These are phyloP conservation scores for Selenicereus undatus DNA, from an alignment of 148 eudicot genomes.

Conservation along the genomic window DNA sequence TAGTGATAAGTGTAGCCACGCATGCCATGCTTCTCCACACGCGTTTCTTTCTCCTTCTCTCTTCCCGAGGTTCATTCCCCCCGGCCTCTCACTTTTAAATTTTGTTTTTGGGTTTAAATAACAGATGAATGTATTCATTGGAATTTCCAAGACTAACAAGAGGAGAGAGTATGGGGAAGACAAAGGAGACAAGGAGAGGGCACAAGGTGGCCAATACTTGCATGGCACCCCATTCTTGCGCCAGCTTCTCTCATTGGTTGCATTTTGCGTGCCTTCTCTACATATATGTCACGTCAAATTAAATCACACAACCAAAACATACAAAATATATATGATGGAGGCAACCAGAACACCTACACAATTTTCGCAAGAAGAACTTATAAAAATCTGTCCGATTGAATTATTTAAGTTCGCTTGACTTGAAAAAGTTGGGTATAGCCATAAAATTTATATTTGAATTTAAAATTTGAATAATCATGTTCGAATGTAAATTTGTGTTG, in stretches of 20 bases:
- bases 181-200: not conserved
- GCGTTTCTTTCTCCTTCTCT: slow-evolving; percentile 19
- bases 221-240: slow-evolving; percentile 14
- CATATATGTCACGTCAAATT: not conserved
- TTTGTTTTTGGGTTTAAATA: too few species aligned
- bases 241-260: slow-evolving; percentile 17
- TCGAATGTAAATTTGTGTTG: too few species aligned
- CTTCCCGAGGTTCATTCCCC: not conserved
- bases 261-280: slow-evolving; percentile 2
- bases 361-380: too few species aligned
- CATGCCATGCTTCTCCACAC: slow-evolving; percentile 38
- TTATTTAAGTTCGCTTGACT: too few species aligned
- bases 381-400: too few species aligned
- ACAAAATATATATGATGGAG: too few species aligned
- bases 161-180: not conserved
- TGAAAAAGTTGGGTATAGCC: too few species aligned
- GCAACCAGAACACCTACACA: too few species aligned
- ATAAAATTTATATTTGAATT: too few species aligned
- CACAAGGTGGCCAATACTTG: slow-evolving; percentile 10
- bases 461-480: too few species aligned
- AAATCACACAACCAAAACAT: too few species aligned
- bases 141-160: not conserved
- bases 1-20: slow-evolving; percentile 41
- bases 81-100: not conserved
- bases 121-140: too few species aligned